These are phyloP conservation scores for Delitschia confertaspora DNA, from an alignment of 495 filamentous ascomycete genomes.

Conservation along the genomic window DNA sequence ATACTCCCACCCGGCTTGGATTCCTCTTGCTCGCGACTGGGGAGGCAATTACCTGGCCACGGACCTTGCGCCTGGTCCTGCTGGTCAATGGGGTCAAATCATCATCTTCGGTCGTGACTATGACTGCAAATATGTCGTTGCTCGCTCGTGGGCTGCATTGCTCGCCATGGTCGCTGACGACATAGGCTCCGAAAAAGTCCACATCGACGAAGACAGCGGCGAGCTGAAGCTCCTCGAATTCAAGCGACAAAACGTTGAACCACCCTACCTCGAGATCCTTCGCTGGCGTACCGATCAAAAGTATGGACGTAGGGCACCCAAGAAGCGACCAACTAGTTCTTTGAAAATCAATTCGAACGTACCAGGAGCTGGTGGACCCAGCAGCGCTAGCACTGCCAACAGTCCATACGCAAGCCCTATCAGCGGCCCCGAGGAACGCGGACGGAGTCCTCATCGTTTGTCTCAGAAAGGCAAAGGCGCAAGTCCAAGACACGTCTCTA, in stretches of 20 bases:
- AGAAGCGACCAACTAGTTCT: conserved; percentile 21
- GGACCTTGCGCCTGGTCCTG: conserved; percentile 85
- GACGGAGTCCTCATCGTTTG: conserved; percentile 34
- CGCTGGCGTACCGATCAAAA: conserved; percentile 93
- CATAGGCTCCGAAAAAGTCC: conserved; percentile 72
- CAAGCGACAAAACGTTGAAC: conserved; percentile 66
- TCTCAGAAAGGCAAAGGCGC: conserved; percentile 26
- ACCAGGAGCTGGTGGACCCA: conserved; percentile 14
- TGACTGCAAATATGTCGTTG: conserved; percentile 94
- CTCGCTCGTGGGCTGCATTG: conserved; percentile 85
- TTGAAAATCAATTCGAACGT: conserved; percentile 34
- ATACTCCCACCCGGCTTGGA: conserved; percentile 92
- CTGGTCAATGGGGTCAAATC: conserved; percentile 89
- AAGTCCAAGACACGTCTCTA: conserved; percentile 33
- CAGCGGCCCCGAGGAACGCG: conserved; percentile 29
- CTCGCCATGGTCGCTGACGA: conserved; percentile 85
- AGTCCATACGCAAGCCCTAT: conserved; percentile 34
- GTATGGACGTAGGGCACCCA: conserved; percentile 53
- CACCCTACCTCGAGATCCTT: conserved; percentile 89
- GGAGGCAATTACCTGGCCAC: conserved; percentile 94
- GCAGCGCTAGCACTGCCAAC: conserved; percentile 17
- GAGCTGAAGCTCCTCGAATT: conserved; percentile 91
- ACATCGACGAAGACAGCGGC: conserved; percentile 80
- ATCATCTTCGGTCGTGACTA: conserved; percentile 97
- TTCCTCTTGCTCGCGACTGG: conserved; percentile 94